Evolutionary conservation across 805 yeast species (phyloP).

Genomic region (Kurtzmaniella cleridarum): DNA sequence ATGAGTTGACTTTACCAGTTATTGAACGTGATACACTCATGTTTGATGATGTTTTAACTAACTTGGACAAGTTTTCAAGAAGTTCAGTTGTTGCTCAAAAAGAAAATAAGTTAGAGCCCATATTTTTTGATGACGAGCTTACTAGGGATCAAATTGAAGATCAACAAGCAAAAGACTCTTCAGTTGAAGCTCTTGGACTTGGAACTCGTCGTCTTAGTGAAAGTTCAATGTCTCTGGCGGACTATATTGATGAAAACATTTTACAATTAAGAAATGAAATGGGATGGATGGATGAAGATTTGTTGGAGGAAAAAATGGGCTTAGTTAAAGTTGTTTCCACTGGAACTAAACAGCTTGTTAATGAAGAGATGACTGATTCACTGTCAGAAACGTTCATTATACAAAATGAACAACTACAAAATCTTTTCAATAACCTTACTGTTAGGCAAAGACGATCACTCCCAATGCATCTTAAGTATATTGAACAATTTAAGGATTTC

Average conservation of each 20-base stretch:
- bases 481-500: slow-evolving; percentile 34
- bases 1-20: slow-evolving; percentile 13
- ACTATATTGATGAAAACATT: slow-evolving; percentile 28
- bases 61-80: slow-evolving; percentile 18
- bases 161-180: slow-evolving; percentile 28
- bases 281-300: slow-evolving; percentile 12
- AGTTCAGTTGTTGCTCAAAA: neutral
- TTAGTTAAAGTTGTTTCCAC: neutral
- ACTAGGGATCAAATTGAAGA: slow-evolving; percentile 36
- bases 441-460: slow-evolving; percentile 19
- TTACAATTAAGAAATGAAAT: slow-evolving; percentile 22
- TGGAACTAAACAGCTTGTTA: too few relatives aligned
- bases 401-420: slow-evolving; percentile 20
- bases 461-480: slow-evolving; percentile 29
- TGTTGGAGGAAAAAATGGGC: neutral
- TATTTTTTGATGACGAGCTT: slow-evolving; percentile 38
- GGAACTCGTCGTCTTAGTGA: neutral
- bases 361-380: neutral
- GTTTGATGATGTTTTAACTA: slow-evolving; percentile 24
- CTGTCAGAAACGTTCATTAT: slow-evolving; percentile 14
- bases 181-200: slow-evolving; percentile 4
- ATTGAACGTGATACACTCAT: slow-evolving; percentile 21
- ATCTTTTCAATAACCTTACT: slow-evolving; percentile 18
- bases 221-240: neutral
- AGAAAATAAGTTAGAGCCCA: slow-evolving; percentile 13